Evolutionary conservation across 495 filamentous ascomycete species (phyloP).

Genomic region (Penicillium paradoxum): DNA sequence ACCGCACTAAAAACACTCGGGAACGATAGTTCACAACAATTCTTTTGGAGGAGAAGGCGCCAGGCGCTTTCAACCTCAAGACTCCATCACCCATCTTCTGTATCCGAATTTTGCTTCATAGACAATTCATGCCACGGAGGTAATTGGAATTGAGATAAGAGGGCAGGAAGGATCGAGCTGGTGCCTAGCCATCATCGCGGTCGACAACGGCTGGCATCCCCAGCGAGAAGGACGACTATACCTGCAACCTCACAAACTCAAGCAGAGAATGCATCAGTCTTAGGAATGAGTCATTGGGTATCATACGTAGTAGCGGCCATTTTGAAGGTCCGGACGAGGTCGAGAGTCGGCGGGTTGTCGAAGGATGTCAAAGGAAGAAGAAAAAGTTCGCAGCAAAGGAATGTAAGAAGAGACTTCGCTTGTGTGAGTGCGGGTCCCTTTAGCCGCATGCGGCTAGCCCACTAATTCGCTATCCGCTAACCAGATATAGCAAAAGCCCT

Average conservation of each 20-base stretch:
- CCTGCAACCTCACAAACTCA: conserved; percentile 51
- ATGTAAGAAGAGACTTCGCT: conserved; percentile 25
- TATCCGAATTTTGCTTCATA: conserved; percentile 37
- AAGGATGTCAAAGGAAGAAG: conserved; percentile 31
- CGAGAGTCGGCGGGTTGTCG: conserved; percentile 40
- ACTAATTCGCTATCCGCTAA: neutral
- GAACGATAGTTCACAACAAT: conserved; percentile 59
- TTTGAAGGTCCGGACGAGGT: conserved; percentile 40
- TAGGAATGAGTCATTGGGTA: conserved; percentile 35
- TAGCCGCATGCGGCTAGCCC: conserved; percentile 22
- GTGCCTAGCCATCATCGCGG: conserved; percentile 43
- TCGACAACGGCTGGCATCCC: conserved; percentile 40
- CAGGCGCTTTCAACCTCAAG: conserved; percentile 66
- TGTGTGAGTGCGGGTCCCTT: conserved; percentile 30
- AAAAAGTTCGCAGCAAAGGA: conserved; percentile 28
- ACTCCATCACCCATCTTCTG: conserved; percentile 58
- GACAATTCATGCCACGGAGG: conserved; percentile 26
- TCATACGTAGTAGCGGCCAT: conserved; percentile 62
- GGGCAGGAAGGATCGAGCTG: conserved; percentile 76
- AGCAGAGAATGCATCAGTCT: conserved; percentile 35
- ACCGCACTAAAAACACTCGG: conserved; percentile 18
- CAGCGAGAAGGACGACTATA: conserved; percentile 80
- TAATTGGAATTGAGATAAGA: conserved; percentile 41
- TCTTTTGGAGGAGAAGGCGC: conserved; percentile 73
- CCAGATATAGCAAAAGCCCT: conserved; percentile 19